Percentiles rank a stretch among this genome's conserved stretches.
These are phyloP conservation scores for Mycena alexandri DNA, from an alignment of 768 basidiomycete species.

Conservation along the genomic window DNA sequence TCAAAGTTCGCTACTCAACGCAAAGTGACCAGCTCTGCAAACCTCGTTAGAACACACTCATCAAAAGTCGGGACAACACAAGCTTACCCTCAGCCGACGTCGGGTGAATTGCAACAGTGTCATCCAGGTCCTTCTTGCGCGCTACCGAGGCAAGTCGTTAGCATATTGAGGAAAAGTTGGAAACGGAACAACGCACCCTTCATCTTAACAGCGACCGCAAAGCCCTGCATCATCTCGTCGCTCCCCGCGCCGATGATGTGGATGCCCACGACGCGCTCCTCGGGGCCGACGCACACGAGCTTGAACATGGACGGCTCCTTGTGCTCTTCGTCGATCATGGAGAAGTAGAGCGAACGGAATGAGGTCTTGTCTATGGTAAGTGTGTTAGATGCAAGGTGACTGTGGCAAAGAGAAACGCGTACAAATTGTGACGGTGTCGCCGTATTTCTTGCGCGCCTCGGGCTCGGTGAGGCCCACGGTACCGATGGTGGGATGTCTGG, in stretches of 20 bases:
- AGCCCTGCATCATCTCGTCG: constrained; percentile 97
- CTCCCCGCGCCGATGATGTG: constrained; percentile 93
- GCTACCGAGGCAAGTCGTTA: constrained; percentile 53
- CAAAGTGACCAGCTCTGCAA: constrained; percentile 68
- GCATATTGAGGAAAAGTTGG: neutral
- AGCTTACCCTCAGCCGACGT: constrained; percentile 83
- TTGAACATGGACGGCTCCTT: constrained; percentile 98
- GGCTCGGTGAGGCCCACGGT: constrained; percentile 96
- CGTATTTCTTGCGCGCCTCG: constrained; percentile 89
- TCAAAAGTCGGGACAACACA: neutral
- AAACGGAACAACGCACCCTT: constrained; percentile 58
- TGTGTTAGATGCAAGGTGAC: neutral
- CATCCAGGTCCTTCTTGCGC: constrained; percentile 84
- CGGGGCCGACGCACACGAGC: constrained; percentile 85
- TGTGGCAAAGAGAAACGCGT: constrained; percentile 29
- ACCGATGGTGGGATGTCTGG: constrained; percentile 94
- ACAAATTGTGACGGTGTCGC: constrained; percentile 93
- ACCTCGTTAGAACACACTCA: constrained; percentile 7
- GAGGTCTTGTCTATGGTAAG: constrained; percentile 74
- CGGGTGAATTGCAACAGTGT: constrained; percentile 93
- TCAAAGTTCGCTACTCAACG: constrained; percentile 49
- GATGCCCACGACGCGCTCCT: constrained; percentile 96
- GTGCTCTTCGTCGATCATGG: constrained; percentile 89
- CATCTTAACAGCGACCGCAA: constrained; percentile 98
- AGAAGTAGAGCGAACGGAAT: constrained; percentile 91